These are phyloP conservation scores for Gleditsia sinensis DNA, from an alignment of 306 rosid species.

Conservation along the genomic window DNA sequence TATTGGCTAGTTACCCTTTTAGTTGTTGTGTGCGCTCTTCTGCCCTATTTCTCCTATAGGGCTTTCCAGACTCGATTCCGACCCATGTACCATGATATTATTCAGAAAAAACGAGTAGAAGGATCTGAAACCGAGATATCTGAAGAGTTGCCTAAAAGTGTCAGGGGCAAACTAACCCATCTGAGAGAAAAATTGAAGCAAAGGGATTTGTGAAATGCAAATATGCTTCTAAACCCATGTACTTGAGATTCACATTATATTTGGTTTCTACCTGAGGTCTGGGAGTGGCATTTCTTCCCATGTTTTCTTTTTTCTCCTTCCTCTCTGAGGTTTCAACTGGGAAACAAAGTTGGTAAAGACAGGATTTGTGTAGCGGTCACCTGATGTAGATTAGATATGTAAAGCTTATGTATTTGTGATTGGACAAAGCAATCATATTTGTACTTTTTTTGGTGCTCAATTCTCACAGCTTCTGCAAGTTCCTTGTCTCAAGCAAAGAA, in stretches of 20 bases:
- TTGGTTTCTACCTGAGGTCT: constrained; percentile 40
- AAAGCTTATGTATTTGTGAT: constrained; percentile 35
- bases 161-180: constrained; percentile 46
- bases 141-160: constrained; percentile 41
- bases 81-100: constrained; percentile 79
- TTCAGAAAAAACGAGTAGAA: constrained; percentile 59
- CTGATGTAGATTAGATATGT: constrained; percentile 38
- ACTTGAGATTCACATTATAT: constrained; percentile 16
- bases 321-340: too few relatives aligned
- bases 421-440: not conserved
- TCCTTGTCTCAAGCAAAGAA: too few relatives aligned
- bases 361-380: constrained; percentile 27
- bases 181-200: constrained; percentile 57
- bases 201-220: constrained; percentile 43
- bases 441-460: not conserved
- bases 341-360: too few relatives aligned
- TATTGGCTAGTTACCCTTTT: constrained; percentile 75
- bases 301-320: too few relatives aligned
- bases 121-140: constrained; percentile 39
- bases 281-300: constrained; percentile 34
- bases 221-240: not conserved
- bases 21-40: constrained; percentile 61
- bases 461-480: too few relatives aligned
- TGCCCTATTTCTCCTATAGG: constrained; percentile 71
- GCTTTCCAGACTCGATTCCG: constrained; percentile 76